These are phyloP conservation scores for Curvularia sp. DNA, from an alignment of 2,329 filamentous ascomycete species.

Conservation along the genomic window DNA sequence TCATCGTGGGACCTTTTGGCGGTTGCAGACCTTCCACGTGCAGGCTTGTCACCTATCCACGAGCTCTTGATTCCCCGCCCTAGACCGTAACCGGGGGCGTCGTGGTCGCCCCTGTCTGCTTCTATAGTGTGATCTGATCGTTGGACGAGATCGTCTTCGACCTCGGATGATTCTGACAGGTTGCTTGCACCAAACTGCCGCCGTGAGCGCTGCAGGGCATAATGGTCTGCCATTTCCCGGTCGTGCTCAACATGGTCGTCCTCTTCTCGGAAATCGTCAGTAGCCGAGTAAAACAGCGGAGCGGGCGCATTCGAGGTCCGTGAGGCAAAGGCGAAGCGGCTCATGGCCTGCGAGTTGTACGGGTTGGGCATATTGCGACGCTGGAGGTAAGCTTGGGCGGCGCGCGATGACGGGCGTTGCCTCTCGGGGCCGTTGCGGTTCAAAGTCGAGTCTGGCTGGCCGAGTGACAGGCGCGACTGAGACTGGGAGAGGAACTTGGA, in stretches of 20 bases:
- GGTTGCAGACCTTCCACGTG: constrained; percentile 50
- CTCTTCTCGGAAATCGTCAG: constrained; percentile 90
- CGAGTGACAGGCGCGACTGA: constrained; percentile 85
- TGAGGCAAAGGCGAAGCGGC: constrained; percentile 80
- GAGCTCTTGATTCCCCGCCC: constrained; percentile 64
- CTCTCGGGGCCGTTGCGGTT: constrained; percentile 57
- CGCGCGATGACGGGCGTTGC: constrained; percentile 55
- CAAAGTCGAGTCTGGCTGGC: constrained; percentile 58
- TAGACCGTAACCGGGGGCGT: constrained; percentile 51
- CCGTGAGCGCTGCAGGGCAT: constrained; percentile 87
- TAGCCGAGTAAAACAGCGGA: constrained; percentile 90
- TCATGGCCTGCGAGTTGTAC: constrained; percentile 74
- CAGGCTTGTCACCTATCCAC: constrained; percentile 60
- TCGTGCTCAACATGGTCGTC: constrained; percentile 92
- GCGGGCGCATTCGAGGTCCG: constrained; percentile 79
- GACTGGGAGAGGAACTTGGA: constrained; percentile 98
- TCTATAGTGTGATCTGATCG: constrained; percentile 60
- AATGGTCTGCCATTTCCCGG: constrained; percentile 90
- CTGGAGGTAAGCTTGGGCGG: constrained; percentile 59
- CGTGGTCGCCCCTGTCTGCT: constrained; percentile 52
- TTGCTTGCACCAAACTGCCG: constrained; percentile 85
- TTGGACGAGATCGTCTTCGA: constrained; percentile 70
- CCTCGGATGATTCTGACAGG: constrained; percentile 83
- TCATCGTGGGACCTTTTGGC: constrained; percentile 45
- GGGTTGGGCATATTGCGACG: constrained; percentile 69